Evolutionary conservation across 1,284 basidiomycete species (phyloP).

Genomic region (Naganishia cerealis): DNA sequence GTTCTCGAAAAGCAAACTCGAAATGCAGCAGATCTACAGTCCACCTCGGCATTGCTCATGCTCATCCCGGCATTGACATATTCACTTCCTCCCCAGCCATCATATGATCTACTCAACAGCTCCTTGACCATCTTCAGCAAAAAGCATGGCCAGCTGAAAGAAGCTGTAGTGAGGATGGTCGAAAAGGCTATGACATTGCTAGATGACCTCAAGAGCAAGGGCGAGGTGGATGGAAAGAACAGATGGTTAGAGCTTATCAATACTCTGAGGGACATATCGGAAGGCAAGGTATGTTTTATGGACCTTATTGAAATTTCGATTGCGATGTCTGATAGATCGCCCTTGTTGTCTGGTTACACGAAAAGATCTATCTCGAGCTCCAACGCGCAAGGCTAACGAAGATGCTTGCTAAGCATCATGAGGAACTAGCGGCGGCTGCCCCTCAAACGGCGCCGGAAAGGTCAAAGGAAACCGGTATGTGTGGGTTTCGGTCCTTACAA

Average conservation of each 20-base stretch:
- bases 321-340: background rate
- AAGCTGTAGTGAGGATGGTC: slow-evolving; percentile 83
- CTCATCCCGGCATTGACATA: slow-evolving; percentile 71
- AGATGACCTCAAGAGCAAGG: slow-evolving; percentile 62
- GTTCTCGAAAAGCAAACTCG: slow-evolving; percentile 91
- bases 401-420: slow-evolving; percentile 77
- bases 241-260: slow-evolving; percentile 82
- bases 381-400: slow-evolving; percentile 91
- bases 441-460: slow-evolving; percentile 44
- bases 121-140: slow-evolving; percentile 77
- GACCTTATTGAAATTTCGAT: background rate
- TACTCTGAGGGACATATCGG: slow-evolving; percentile 85
- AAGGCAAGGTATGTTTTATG: slow-evolving; percentile 75
- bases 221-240: slow-evolving; percentile 35
- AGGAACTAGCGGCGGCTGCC: slow-evolving; percentile 59
- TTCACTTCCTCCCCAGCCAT: slow-evolving; percentile 57
- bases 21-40: slow-evolving; percentile 90
- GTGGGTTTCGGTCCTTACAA: background rate
- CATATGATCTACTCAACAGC: slow-evolving; percentile 67
- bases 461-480: slow-evolving; percentile 36
- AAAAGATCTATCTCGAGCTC: slow-evolving; percentile 92
- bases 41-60: slow-evolving; percentile 82
- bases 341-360: background rate
- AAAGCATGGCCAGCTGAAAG: slow-evolving; percentile 97
- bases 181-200: slow-evolving; percentile 80